A percentile compares a stretch with the other conserved stretches of the same genome.
Conservation (phyloP, 768 basidiomycete genomes). For the Ramaria rubella region DNA sequence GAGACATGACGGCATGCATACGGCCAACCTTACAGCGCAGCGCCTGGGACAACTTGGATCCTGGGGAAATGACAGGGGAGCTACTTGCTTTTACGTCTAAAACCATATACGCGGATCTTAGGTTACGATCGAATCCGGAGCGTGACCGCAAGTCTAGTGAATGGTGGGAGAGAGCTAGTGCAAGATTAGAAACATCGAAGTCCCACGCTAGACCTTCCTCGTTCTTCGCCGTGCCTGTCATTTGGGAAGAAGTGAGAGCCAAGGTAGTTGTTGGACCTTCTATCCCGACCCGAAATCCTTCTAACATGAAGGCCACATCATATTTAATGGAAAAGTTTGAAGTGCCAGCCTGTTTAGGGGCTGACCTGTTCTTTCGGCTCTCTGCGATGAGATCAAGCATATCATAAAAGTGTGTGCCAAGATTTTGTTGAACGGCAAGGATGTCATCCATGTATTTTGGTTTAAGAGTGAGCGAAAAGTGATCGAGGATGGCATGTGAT, state of each 20-base stretch:
- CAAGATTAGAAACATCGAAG: slow-evolving; percentile 63
- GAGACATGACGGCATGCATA: slow-evolving; percentile 90
- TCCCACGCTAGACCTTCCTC: slow-evolving; percentile 52
- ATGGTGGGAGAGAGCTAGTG: slow-evolving; percentile 75
- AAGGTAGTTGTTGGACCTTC: slow-evolving; percentile 68
- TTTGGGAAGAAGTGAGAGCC: slow-evolving; percentile 68
- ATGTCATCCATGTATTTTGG: slow-evolving; percentile 81
- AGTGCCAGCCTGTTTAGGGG: slow-evolving; percentile 7
- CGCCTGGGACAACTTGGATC: slow-evolving; percentile 4
- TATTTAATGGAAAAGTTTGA: slow-evolving; percentile 34
- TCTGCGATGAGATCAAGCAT: slow-evolving; percentile 58
- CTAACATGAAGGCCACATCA: slow-evolving; percentile 43
- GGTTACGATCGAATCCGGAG: slow-evolving; percentile 47
- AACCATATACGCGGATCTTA: slow-evolving; percentile 76
- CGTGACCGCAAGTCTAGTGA: slow-evolving; percentile 29
- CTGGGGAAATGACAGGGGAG: slow-evolving; percentile 8
- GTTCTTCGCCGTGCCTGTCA: slow-evolving; percentile 55
- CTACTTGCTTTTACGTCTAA: slow-evolving; percentile 54
- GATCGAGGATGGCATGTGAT: slow-evolving; percentile 55
- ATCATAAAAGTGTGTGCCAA: slow-evolving; percentile 84
- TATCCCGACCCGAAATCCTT: slow-evolving; percentile 74
- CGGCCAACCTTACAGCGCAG: slow-evolving; percentile 58
- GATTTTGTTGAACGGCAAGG: slow-evolving; percentile 79
- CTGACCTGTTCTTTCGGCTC: slow-evolving; percentile 35
- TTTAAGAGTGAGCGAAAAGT: slow-evolving; percentile 67